These are phyloP conservation scores for Aristolochia californica DNA, from an alignment of 164 flowering plant genomes.

Conservation along the genomic window DNA sequence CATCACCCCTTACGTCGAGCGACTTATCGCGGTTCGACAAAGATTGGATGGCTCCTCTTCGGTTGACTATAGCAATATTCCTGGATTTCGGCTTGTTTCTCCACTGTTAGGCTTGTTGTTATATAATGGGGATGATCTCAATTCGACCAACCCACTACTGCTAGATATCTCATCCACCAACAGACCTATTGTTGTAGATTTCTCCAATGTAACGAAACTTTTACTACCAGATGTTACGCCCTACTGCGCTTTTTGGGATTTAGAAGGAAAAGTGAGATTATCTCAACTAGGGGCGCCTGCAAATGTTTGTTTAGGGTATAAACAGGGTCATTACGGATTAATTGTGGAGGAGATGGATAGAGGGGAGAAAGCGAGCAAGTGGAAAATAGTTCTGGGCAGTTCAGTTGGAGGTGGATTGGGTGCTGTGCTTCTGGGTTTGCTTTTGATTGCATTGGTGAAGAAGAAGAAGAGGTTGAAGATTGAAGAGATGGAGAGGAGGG, in stretches of 20 bases:
- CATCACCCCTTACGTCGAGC: conserved; percentile 52
- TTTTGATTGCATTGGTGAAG: conserved; percentile 63
- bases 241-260: conserved; percentile 58
- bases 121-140: conserved; percentile 36
- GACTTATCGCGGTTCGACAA: conserved; percentile 57
- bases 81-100: conserved; percentile 62
- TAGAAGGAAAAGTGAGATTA: conserved; percentile 46
- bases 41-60: conserved; percentile 64
- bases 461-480: conserved; percentile 58
- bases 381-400: conserved; percentile 63
- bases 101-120: conserved; percentile 69
- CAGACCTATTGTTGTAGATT: conserved; percentile 52
- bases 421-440: conserved; percentile 45
- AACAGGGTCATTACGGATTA: conserved; percentile 67
- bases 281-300: conserved; percentile 20
- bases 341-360: conserved; percentile 26
- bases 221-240: conserved; percentile 15
- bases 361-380: conserved; percentile 26
- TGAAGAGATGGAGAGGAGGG: conserved; percentile 75
- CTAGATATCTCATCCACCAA: conserved; percentile 20
- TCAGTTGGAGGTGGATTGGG: conserved; percentile 57
- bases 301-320: conserved; percentile 31
- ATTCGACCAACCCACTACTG: conserved; percentile 19
- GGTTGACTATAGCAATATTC: conserved; percentile 33
- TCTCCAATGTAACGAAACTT: conserved; percentile 21